Base-by-base conservation (phyloP, 139 green algal species). In the Chlamydomonas schloesseri region DNA sequence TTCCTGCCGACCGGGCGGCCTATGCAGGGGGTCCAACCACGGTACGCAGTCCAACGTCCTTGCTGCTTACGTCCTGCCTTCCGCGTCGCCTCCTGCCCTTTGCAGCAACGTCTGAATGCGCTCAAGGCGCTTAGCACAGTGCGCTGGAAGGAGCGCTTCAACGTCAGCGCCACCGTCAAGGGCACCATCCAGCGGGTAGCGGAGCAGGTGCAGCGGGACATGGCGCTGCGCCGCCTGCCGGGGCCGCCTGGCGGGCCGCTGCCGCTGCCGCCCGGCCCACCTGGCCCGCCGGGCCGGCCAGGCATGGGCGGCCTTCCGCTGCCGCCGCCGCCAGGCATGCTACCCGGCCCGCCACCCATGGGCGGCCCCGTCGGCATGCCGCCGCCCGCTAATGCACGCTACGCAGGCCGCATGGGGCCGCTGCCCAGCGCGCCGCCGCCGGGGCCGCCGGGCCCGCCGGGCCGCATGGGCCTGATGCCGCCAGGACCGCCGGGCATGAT, bases 61-160 rank as follows among this genome's bases (percentile, higher is more conserved):
- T n/a, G n/a, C n/a, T n/a, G n/a, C n/a, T n/a, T n/a, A n/a, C 4
- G 18, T 29, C 4, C 3, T 55, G 57, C 6, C 24, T 23, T 60
- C 55, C 55, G 2, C 20, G 8, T 11, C 55, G 55, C 10, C 55
- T 11, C 55, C 23, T 67, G 23, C 60, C 34, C 36, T n/a, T n/a
- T n/a, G 1, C 80, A 86, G 80, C 58, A 74, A 77, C 80, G 80
- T 20, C 33, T 87, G 20, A 71, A 79, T 29, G 81, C 81, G 18
- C 69, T 87, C 11, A 55, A 34, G 24, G 5, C 53, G 24, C 37
- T 87, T 11, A 34, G 26, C n/a, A 71, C 47, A 36, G 50, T 87
- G 24, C 53, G 55, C 70, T 87, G 81, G 81, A 67, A 72, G 81
- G 81, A 87, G 81, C 81, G 81, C 69, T 87, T 87, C 69, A 87